Percentiles rank a stretch among this genome's conserved stretches.
Conservation (phyloP, 352 stramenopile genomes). For the Pythium scleroteichum region DNA sequence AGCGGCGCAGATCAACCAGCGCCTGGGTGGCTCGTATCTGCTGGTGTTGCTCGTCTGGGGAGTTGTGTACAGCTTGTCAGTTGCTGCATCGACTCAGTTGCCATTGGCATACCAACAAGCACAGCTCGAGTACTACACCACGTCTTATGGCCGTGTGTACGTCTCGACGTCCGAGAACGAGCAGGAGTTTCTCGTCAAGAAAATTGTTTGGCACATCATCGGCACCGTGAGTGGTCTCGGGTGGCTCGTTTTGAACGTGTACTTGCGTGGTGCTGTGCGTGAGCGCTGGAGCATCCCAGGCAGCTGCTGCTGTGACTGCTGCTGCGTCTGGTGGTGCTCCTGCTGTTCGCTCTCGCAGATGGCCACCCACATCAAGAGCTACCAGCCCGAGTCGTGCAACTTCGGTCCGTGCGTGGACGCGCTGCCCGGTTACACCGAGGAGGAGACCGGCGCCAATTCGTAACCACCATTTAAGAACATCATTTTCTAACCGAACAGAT, state of each 20-base stretch:
- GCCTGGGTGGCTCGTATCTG: conserved; percentile 20
- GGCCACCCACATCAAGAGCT: conserved; percentile 58
- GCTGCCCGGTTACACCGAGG: conserved; percentile 34
- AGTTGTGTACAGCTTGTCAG: background rate
- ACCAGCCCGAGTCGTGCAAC: conserved; percentile 40
- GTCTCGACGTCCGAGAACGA: background rate
- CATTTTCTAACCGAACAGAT: too few relatives aligned
- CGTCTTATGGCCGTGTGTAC: background rate
- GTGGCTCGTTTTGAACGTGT: conserved; percentile 21
- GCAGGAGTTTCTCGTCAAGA: background rate
- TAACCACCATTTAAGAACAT: background rate
- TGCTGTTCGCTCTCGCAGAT: conserved; percentile 52
- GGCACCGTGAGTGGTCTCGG: background rate
- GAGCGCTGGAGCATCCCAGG: conserved; percentile 45
- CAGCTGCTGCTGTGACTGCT: conserved; percentile 32
- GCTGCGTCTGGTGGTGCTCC: conserved; percentile 40
- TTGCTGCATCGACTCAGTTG: background rate
- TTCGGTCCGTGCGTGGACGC: conserved; percentile 30
- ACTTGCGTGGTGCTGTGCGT: conserved; percentile 40
- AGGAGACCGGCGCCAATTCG: background rate
- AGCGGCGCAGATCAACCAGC: conserved; percentile 27
- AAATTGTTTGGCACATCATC: background rate
- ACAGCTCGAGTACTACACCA: too few relatives aligned
- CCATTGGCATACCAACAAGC: background rate
- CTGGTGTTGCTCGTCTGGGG: conserved; percentile 24